Conservation (phyloP, 2,329 filamentous ascomycete species). For the Fusarium sp. region DNA sequence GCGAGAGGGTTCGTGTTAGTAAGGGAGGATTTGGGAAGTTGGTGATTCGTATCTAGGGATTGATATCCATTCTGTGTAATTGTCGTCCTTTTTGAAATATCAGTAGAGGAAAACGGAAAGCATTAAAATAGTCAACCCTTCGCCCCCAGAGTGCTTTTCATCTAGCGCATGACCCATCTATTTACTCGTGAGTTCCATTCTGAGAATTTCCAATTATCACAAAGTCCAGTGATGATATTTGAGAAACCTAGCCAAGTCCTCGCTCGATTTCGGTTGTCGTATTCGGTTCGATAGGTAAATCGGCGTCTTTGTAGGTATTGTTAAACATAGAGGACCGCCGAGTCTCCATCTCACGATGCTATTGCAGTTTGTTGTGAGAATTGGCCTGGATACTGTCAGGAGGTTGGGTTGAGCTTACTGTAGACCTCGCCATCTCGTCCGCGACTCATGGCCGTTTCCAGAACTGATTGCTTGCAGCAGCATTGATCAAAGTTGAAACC, state of each 20-base stretch:
- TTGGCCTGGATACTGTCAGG: background rate
- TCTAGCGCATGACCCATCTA: background rate
- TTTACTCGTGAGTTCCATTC: background rate
- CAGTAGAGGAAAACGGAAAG: background rate
- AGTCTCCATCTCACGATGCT: background rate
- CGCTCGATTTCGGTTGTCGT: background rate
- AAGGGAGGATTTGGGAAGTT: slow-evolving; percentile 50
- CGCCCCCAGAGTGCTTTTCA: background rate
- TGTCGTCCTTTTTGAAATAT: background rate
- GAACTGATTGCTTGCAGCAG: background rate
- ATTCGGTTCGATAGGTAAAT: background rate
- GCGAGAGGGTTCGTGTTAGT: slow-evolving; percentile 53
- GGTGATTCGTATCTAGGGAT: slow-evolving; percentile 44
- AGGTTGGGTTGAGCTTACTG: background rate
- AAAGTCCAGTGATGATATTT: background rate
- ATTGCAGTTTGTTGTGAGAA: background rate
- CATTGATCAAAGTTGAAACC: background rate
- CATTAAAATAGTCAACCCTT: background rate
- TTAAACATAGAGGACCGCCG: background rate
- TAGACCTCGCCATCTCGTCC: background rate
- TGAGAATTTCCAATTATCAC: background rate
- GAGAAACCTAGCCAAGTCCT: background rate
- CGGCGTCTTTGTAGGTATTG: background rate
- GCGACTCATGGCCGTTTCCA: background rate
- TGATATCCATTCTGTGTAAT: background rate